Evolutionary conservation across 2,329 filamentous ascomycete genomes (phyloP), one percentile per base, ranked within the genome.

Genomic region (Aureobasidium sp.): DNA sequence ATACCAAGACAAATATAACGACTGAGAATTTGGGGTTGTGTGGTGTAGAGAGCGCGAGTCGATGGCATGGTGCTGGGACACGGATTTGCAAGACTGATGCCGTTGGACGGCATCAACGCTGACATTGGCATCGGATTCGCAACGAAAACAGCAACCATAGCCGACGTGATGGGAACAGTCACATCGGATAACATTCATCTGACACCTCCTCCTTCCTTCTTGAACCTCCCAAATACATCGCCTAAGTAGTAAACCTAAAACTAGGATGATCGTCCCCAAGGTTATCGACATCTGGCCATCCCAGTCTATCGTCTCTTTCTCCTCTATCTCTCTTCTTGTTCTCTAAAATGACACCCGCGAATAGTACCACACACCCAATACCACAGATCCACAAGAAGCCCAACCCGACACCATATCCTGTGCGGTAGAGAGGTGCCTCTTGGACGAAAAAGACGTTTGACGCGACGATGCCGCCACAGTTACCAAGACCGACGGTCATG

Each of bases 401-500:
- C 37, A 84, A 69, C 62, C 74, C 74, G 0, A 78, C 75, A 0
- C 77, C 76, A 66, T 82, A 84, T 0, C 82, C 82, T 0, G 78
- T 79, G 39, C 67, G 72, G 66, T 82, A 84, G 34, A 70, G 69
- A 0, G 82, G 82, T 48, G 72, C 74, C 66, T 84, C 78, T 0
- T 69, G 67, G 1, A 72, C 66, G 29, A 82, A 67, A 65, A 80
- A 84, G 58, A 83, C 77, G 65, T 83, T 83, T 37, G 74, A 76
- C 0, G 78, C 78, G 12, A 83, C 73, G 55, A 83, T 78, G 2
- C 81, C 81, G 0, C 75, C 78, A 5, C 77, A 63, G 67, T 83
- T 83, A 9, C 81, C 82, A 6, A 82, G 74, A 63, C 77, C 66
- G 66, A 81, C 76, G 72, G 79, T 79, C 65, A 84, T 75, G n/a